Conservation (phyloP, 371 early-diverging fungal species). For the Nematocida minor region DNA sequence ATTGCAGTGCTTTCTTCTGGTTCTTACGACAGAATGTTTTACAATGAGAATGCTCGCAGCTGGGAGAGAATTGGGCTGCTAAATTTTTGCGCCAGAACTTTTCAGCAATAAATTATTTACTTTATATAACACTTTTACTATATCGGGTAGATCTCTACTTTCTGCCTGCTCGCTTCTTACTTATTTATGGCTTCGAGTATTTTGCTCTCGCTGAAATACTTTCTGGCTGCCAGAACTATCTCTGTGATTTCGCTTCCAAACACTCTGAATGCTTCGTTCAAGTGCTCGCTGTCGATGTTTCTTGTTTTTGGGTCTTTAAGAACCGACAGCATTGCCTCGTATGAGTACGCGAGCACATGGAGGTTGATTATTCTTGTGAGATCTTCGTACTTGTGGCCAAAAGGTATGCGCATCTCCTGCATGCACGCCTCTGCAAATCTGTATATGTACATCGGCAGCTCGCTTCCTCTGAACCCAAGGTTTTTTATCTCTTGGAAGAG, state of each 20-base stretch:
- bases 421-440: background rate
- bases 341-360: background rate
- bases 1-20: too few relatives aligned
- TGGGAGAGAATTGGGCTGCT: too few relatives aligned
- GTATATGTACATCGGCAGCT: background rate
- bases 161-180: too few relatives aligned
- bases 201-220: background rate
- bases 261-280: background rate
- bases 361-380: background rate
- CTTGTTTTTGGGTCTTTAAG: background rate
- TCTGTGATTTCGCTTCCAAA: background rate
- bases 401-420: background rate
- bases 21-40: too few relatives aligned
- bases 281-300: background rate
- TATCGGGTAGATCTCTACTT: too few relatives aligned
- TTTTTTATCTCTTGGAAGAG: background rate
- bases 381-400: background rate
- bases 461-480: constrained; percentile 1
- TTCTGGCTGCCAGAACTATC: background rate
- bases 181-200: too few relatives aligned
- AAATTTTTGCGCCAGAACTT: too few relatives aligned
- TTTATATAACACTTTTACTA: too few relatives aligned
- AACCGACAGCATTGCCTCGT: background rate
- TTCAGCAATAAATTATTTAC: too few relatives aligned
- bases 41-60: too few relatives aligned